These are phyloP conservation scores for Naematelia encephala DNA, from an alignment of 768 basidiomycete genomes.

Conservation along the genomic window DNA sequence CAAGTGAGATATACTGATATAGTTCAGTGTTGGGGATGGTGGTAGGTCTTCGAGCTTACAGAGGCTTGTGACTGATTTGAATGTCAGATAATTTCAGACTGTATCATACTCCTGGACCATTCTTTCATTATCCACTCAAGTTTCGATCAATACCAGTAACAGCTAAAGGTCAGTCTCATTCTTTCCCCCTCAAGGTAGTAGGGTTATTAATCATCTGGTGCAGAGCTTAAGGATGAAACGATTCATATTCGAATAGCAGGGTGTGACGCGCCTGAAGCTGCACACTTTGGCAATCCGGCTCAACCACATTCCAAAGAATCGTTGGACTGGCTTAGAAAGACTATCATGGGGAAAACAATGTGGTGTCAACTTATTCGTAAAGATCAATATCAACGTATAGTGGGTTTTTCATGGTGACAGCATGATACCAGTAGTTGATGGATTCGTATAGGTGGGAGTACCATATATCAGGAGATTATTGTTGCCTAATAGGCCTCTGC, in stretches of 20 bases:
- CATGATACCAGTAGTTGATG: background rate
- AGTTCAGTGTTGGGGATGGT: conserved; percentile 39
- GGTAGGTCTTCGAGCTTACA: conserved; percentile 20
- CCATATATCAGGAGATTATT: conserved; percentile 60
- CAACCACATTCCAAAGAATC: conserved; percentile 75
- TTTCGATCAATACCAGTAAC: conserved; percentile 63
- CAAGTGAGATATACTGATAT: background rate
- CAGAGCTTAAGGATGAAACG: conserved; percentile 75
- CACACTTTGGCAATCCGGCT: conserved; percentile 76
- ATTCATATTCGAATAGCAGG: conserved; percentile 85
- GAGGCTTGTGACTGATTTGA: conserved; percentile 65
- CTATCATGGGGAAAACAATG: conserved; percentile 53
- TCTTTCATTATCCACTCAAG: conserved; percentile 71
- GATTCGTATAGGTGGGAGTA: conserved; percentile 66
- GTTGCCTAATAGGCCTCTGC: conserved; percentile 61
- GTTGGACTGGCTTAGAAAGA: conserved; percentile 57
- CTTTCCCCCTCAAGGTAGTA: background rate
- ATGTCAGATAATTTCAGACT: conserved; percentile 76
- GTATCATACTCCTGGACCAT: conserved; percentile 76
- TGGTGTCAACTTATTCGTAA: conserved; percentile 69
- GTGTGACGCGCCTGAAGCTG: conserved; percentile 86
- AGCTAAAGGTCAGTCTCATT: conserved; percentile 57
- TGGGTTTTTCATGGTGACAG: conserved; percentile 51
- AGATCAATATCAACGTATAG: conserved; percentile 82
- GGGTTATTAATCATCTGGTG: background rate